Conservation (phyloP, 768 basidiomycete species). For the Naganishia antarctica region DNA sequence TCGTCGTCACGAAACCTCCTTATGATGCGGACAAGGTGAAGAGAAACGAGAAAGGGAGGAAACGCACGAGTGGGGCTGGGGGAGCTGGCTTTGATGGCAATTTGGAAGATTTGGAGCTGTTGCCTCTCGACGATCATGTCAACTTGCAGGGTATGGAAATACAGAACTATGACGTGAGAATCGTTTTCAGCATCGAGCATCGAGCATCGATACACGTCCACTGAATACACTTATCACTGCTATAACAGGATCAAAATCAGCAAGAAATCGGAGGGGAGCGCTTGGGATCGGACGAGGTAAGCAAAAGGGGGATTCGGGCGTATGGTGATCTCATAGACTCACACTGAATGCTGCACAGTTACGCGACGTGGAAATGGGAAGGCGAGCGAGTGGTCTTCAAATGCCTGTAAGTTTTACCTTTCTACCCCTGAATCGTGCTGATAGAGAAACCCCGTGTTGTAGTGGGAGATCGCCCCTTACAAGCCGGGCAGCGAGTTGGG, state of each 20-base stretch:
- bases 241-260: not conserved
- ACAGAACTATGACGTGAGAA: not conserved
- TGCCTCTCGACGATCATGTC: not conserved
- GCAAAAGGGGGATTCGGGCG: too few relatives aligned
- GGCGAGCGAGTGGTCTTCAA: slow-evolving; percentile 12
- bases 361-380: slow-evolving; percentile 2
- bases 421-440: too few relatives aligned
- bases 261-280: not conserved
- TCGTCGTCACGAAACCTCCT: not conserved
- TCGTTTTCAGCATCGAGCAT: too few relatives aligned
- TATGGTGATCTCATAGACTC: too few relatives aligned
- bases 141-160: not conserved
- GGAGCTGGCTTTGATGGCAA: not conserved
- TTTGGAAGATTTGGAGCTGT: not conserved
- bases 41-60: not conserved
- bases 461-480: slow-evolving; percentile 1
- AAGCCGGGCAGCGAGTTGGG: slow-evolving; percentile 1
- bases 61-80: not conserved
- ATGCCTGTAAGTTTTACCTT: slow-evolving; percentile 7
- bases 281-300: slow-evolving; percentile 9
- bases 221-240: not conserved
- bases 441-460: too few relatives aligned
- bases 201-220: too few relatives aligned
- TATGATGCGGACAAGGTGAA: not conserved
- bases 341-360: not conserved